A percentile compares a stretch with the other conserved stretches of the same genome.
Evolutionary conservation across 2,329 filamentous ascomycete species (phyloP).

Genomic region (Xylaria sp.): DNA sequence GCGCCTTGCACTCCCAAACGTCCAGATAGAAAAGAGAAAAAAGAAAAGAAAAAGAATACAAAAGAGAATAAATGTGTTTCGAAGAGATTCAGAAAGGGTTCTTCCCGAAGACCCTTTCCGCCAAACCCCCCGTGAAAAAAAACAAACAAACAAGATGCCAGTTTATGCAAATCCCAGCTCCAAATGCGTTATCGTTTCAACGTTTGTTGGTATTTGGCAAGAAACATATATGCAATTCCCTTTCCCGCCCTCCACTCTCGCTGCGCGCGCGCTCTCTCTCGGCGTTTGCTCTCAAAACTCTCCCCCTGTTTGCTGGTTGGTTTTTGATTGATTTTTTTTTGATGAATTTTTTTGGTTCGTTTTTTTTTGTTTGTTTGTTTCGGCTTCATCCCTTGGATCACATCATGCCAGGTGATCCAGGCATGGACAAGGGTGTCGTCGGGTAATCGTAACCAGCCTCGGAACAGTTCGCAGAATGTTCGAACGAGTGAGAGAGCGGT

Average conservation of each 20-base stretch:
- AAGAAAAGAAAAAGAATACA: slow-evolving; percentile 1
- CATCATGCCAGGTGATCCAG: slow-evolving; percentile 54
- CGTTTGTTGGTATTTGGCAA: neutral
- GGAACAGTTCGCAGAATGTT: slow-evolving; percentile 59
- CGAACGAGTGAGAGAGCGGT: slow-evolving; percentile 68
- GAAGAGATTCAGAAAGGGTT: too few relatives aligned
- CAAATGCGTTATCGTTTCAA: slow-evolving; percentile 11
- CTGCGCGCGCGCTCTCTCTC: too few relatives aligned
- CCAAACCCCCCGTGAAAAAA: slow-evolving; percentile 12
- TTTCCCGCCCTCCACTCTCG: neutral
- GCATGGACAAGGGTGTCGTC: slow-evolving; percentile 68
- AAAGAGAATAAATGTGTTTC: neutral
- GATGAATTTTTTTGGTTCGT: neutral
- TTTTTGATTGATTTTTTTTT: neutral
- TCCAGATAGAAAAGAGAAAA: slow-evolving; percentile 1
- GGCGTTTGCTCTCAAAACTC: neutral
- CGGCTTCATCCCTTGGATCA: slow-evolving; percentile 16
- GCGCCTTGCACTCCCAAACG: slow-evolving; percentile 22
- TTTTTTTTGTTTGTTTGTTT: neutral
- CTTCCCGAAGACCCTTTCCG: neutral
- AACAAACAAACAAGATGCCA: neutral
- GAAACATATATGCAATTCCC: neutral
- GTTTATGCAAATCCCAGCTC: slow-evolving; percentile 14
- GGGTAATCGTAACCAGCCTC: slow-evolving; percentile 61
- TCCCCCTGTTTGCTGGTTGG: neutral